These are phyloP conservation scores for Phytophthora macrochlamydospora DNA, from an alignment of 352 stramenopile species.

Conservation along the genomic window DNA sequence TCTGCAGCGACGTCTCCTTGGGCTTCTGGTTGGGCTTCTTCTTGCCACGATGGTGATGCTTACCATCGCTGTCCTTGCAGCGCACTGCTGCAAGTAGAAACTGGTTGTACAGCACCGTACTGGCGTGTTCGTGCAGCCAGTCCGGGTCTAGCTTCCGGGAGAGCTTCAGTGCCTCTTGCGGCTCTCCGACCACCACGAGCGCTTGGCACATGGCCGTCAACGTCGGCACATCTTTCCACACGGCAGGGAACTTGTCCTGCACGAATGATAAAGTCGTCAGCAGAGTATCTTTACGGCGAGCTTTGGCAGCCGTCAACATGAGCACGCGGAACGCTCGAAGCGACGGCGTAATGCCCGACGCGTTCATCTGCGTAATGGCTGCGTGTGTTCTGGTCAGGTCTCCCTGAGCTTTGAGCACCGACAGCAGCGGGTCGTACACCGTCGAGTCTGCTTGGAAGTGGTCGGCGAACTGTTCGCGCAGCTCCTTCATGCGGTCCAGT, in stretches of 20 bases:
- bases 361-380: conserved; percentile 70
- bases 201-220: conserved; percentile 70
- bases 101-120: conserved; percentile 61
- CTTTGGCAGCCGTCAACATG: conserved; percentile 57
- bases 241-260: conserved; percentile 38
- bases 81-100: conserved; percentile 60
- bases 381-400: conserved; percentile 66
- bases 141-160: conserved; percentile 45
- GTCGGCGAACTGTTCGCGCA: conserved; percentile 23
- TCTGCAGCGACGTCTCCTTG: conserved; percentile 10
- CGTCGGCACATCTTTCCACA: conserved; percentile 48
- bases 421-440: conserved; percentile 62
- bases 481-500: conserved; percentile 41
- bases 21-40: conserved; percentile 5
- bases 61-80: conserved; percentile 1
- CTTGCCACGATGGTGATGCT: not conserved
- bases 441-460: conserved; percentile 22
- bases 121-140: conserved; percentile 47
- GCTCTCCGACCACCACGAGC: conserved; percentile 52
- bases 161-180: conserved; percentile 46
- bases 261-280: conserved; percentile 55
- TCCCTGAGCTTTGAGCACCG: conserved; percentile 56
- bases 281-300: conserved; percentile 51
- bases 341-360: conserved; percentile 47
- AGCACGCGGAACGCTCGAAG: conserved; percentile 65